Conservation (phyloP, 164 flowering plant species). For the Malania oleifera region DNA sequence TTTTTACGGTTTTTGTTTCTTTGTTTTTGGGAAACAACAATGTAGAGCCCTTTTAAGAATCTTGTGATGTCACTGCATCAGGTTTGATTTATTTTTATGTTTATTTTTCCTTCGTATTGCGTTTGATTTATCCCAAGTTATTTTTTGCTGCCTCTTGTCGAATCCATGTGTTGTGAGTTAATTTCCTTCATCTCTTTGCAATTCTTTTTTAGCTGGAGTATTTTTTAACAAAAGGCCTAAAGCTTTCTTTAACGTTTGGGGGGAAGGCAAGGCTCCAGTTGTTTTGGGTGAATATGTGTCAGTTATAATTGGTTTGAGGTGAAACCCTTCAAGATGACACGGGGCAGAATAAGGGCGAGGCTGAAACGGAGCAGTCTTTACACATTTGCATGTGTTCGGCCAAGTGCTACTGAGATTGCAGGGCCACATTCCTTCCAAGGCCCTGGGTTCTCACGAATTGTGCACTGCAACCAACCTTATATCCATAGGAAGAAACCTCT, state of each 20-base stretch:
- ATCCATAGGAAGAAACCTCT: conserved; percentile 53
- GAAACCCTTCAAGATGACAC: conserved; percentile 30
- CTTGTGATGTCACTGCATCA: no score
- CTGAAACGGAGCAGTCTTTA: conserved; percentile 53
- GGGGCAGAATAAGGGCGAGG: conserved; percentile 58
- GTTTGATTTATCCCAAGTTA: no score
- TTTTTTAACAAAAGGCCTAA: not conserved
- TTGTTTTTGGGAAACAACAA: no score
- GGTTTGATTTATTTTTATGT: no score
- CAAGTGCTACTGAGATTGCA: conserved; percentile 22
- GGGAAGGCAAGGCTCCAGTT: not conserved
- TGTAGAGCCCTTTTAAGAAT: no score
- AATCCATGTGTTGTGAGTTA: no score
- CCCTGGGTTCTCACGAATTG: conserved; percentile 72
- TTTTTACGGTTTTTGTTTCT: no score
- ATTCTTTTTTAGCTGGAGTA: not conserved
- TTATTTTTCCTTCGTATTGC: no score
- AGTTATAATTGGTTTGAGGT: not conserved
- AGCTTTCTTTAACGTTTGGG: not conserved
- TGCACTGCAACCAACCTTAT: conserved; percentile 71
- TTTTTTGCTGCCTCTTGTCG: no score
- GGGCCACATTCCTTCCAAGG: conserved; percentile 50
- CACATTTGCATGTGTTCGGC: conserved; percentile 50
- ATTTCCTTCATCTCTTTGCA: no score
- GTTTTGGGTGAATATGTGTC: not conserved